Base-by-base conservation (phyloP, 768 basidiomycete genomes). In the Fibroporia radiculosa region DNA sequence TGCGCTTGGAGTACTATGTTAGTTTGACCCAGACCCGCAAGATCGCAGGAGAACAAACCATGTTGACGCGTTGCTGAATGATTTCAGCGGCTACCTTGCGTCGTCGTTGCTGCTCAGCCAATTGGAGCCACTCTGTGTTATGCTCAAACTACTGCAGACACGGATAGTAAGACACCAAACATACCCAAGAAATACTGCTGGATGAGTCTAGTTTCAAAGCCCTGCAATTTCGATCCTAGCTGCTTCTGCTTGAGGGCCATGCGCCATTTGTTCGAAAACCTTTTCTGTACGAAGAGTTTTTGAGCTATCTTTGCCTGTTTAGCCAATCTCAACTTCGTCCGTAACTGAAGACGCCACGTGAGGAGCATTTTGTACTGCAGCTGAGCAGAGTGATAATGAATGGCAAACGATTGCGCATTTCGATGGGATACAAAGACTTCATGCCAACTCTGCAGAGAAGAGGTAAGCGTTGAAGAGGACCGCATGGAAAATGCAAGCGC, bases 271-370 rank as follows among this genome's bases (percentile, higher is more conserved):
- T 58, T 67, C 71, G 75, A 78, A 43, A 60, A 69, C 26, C 64
- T 66, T 45, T 78, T 66, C 44, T 66, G 59, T 4, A 72, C 39
- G 48, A 86, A 71, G 47, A 69, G 76, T 41, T 68, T 73, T 52
- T 75, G 66, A 0, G 75, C 74, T 24, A 70, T 59, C 50, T 70
- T 73, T 1, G 82, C 82, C 53, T 78, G 69, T 51, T 74, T 77
- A 31, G 67, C 58, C 53, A 70, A 52, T 49, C 73, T 74, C 31
- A 77, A 49, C 44, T 72, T 71, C 13, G 65, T 60, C 14, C 78
- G 72, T 40, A 83, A 62, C 29, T 66, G 64, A 16, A 76, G 54
- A 16, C 80, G 72, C 85, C 86, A 88, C 14, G 48, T 54, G 4
- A 74, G 56, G 12, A 84, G 63, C 44, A 62, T 56, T 41, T 60